Percentiles rank a stretch among this genome's conserved stretches.
Conservation (phyloP, 1,284 basidiomycete genomes). For the Microbotryum silenes-acaulis region DNA sequence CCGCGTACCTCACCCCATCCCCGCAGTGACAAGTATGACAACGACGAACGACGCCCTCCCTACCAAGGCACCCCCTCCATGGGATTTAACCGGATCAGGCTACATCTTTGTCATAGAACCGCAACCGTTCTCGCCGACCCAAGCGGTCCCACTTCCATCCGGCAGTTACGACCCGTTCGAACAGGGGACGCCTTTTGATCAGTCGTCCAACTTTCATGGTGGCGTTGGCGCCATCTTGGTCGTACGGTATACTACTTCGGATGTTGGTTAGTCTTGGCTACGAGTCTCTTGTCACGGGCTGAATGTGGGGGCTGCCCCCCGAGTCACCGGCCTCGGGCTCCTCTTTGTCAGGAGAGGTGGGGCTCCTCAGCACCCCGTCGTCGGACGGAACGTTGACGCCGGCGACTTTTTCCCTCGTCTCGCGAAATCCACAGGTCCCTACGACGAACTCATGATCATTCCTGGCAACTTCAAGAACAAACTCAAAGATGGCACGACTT, state of each 20-base stretch:
- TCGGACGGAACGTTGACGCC: background rate
- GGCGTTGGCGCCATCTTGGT: background rate
- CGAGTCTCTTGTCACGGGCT: background rate
- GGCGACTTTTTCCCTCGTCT: background rate
- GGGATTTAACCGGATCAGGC: background rate
- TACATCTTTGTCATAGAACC: background rate
- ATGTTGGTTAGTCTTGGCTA: background rate
- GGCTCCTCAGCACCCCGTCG: background rate
- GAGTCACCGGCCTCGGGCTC: too few species aligned
- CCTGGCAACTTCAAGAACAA: slow-evolving; percentile 12
- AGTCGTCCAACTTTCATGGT: background rate
- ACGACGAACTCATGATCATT: slow-evolving; percentile 21
- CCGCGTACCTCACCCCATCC: background rate
- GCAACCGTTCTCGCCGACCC: background rate
- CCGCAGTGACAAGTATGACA: background rate
- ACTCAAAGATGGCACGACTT: slow-evolving; percentile 2
- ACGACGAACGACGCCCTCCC: background rate
- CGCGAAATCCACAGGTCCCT: slow-evolving; percentile 6
- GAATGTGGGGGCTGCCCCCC: too few species aligned
- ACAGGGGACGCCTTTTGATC: background rate
- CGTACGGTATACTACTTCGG: background rate
- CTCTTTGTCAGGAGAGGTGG: too few species aligned
- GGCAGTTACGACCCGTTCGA: background rate
- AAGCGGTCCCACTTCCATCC: background rate
- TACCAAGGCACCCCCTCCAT: background rate